Conservation (phyloP, 306 rosid species). For the Geum urbanum region DNA sequence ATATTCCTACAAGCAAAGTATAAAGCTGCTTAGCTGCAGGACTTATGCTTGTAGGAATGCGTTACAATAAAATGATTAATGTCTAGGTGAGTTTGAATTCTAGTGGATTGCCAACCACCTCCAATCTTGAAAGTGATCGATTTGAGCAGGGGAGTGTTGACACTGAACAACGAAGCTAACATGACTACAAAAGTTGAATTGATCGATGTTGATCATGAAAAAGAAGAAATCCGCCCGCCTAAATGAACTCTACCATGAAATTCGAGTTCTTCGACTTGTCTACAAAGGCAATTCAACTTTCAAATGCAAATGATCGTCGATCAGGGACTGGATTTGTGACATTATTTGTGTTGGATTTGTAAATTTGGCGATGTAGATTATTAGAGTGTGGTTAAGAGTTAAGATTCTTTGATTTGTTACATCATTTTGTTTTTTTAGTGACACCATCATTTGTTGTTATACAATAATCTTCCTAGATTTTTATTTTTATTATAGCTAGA, state of each 20-base stretch:
- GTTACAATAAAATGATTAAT: not conserved
- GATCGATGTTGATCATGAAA: conserved; percentile 18
- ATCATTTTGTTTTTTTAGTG: not conserved
- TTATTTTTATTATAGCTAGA: too few relatives aligned
- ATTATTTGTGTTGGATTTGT: not conserved
- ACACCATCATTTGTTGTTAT: not conserved
- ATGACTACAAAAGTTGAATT: conserved; percentile 9
- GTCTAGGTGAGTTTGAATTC: conserved; percentile 6
- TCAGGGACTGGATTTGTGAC: not conserved
- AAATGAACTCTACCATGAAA: conserved; percentile 1
- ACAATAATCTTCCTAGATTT: not conserved
- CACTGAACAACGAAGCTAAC: conserved; percentile 5
- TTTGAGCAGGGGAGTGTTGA: not conserved
- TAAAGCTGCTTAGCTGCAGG: too few relatives aligned
- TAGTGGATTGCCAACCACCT: not conserved
- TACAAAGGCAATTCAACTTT: not conserved
- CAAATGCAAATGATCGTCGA: conserved; percentile 2
- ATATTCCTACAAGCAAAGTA: not conserved
- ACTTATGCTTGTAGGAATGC: conserved; percentile 4
- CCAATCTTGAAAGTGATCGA: not conserved
- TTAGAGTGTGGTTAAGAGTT: not conserved
- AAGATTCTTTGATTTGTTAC: not conserved
- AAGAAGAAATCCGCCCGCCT: conserved; percentile 9
- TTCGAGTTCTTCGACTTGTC: not conserved
- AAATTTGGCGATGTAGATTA: not conserved